Conservation (phyloP, 2,329 filamentous ascomycete genomes). For the Ceratocystis alfenasii region DNA sequence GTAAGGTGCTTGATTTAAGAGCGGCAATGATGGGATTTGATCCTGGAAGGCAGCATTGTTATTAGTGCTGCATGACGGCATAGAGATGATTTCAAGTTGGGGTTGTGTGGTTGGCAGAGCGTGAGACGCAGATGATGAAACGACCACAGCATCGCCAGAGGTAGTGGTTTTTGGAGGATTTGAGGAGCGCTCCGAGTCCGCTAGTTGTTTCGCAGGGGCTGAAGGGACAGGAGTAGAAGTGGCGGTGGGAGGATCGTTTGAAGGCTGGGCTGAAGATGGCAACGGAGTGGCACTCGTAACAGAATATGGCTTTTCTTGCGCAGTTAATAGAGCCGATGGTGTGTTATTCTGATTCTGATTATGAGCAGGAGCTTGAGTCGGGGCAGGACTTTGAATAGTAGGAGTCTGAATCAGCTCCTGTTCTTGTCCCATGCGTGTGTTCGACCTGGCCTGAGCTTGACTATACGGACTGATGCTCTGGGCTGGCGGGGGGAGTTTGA, state of each 20-base stretch:
- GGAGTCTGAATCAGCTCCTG: background rate
- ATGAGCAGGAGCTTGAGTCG: background rate
- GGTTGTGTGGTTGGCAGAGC: constrained; percentile 35
- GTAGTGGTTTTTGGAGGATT: constrained; percentile 4
- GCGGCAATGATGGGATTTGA: background rate
- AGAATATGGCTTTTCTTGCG: background rate
- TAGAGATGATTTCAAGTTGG: constrained; percentile 39
- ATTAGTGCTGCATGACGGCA: constrained; percentile 41
- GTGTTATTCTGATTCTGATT: background rate
- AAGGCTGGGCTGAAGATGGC: background rate
- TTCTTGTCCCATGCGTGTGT: background rate
- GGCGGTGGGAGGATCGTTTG: background rate
- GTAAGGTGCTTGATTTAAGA: background rate
- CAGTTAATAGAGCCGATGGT: background rate
- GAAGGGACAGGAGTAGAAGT: background rate
- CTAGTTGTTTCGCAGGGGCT: background rate
- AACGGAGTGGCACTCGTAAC: background rate
- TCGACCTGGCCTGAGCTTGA: background rate
- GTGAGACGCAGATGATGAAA: background rate
- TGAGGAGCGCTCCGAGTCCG: too few species aligned
- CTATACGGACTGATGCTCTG: background rate
- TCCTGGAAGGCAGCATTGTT: constrained; percentile 5
- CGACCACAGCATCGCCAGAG: constrained; percentile 10
- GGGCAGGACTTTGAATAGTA: background rate
- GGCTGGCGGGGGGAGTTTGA: constrained; percentile 61